Conservation (phyloP, 2,329 filamentous ascomycete genomes). For the Huntiella bhutanensis region DNA sequence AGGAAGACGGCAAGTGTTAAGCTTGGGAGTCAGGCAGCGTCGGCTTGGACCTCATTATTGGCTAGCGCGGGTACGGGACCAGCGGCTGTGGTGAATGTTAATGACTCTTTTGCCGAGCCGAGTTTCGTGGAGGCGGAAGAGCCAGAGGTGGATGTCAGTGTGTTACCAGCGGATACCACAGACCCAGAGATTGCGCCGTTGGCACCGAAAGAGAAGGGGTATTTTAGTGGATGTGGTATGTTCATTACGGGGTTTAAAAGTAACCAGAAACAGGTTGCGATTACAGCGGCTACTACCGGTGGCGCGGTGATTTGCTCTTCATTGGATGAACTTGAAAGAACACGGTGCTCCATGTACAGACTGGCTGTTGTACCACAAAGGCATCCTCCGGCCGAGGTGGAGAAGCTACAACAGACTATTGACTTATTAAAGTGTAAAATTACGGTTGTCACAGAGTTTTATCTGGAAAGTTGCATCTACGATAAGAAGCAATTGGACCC, state of each 20-base stretch:
- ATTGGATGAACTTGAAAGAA: not conserved
- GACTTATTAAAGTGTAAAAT: not conserved
- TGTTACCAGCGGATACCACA: not conserved
- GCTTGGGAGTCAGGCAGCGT: conserved; percentile 58
- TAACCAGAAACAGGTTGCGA: conserved; percentile 3
- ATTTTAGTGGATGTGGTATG: conserved; percentile 39
- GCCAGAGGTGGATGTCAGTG: not conserved
- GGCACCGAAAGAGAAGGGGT: conserved; percentile 18
- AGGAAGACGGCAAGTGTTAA: conserved; percentile 75
- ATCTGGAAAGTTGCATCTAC: conserved; percentile 75
- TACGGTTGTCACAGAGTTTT: conserved; percentile 64
- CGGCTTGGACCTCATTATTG: conserved; percentile 82
- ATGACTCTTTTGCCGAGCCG: conserved; percentile 5
- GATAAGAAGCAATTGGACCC: conserved; percentile 54
- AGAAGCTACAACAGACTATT: not conserved
- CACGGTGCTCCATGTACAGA: not conserved
- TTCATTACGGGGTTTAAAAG: conserved; percentile 40
- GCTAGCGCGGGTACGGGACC: conserved; percentile 18
- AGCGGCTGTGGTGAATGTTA: not conserved
- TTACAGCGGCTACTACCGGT: conserved; percentile 2
- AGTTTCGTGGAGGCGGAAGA: not conserved
- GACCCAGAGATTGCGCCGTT: not conserved
- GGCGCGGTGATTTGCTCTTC: conserved; percentile 3
- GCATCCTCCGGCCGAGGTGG: not conserved
- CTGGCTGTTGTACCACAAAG: conserved; percentile 37